Conservation (phyloP, 1,139 yeast genomes). For the Taphrina deformans region DNA sequence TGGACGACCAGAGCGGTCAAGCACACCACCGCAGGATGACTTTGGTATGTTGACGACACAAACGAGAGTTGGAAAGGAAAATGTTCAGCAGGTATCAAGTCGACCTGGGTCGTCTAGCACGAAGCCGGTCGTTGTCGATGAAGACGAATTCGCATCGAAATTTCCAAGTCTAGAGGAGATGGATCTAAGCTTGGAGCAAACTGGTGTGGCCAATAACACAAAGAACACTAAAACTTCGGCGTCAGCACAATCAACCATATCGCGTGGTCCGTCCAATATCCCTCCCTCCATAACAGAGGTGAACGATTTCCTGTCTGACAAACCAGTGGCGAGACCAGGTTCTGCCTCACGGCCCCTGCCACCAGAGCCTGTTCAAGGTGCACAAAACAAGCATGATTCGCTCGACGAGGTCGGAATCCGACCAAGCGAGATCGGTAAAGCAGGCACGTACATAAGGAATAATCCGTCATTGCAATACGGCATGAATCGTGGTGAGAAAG, state of each 20-base stretch:
- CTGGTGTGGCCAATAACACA: background rate
- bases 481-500: background rate
- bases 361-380: background rate
- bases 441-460: background rate
- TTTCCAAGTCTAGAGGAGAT: constrained; percentile 29
- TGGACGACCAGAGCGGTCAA: constrained; percentile 37
- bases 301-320: background rate
- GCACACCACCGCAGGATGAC: constrained; percentile 14
- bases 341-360: background rate
- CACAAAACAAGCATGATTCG: background rate
- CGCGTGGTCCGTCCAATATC: background rate
- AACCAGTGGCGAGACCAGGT: background rate
- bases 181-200: constrained; percentile 3
- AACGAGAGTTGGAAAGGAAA: background rate
- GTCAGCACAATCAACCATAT: background rate
- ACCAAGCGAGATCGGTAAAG: background rate
- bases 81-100: background rate
- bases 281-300: background rate
- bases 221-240: background rate
- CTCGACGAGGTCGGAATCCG: background rate
- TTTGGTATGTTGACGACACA: background rate
- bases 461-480: background rate
- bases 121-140: constrained; percentile 18
- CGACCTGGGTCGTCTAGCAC: background rate
- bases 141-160: constrained; percentile 32